Evolutionary conservation across 2,329 filamentous ascomycete species (phyloP).

Genomic region (Neopestalotiopsis clavispora): DNA sequence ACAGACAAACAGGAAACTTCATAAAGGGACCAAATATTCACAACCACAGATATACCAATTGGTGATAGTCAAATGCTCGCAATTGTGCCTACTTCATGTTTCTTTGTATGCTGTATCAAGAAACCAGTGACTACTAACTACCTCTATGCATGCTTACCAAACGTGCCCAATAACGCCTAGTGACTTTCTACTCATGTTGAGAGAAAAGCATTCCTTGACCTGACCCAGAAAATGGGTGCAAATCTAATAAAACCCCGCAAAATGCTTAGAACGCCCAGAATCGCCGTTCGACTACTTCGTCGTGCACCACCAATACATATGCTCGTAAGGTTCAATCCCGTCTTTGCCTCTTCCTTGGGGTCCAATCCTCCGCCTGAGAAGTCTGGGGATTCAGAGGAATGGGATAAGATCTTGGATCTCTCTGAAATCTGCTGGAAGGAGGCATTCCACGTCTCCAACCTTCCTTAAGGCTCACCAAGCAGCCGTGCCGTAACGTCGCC

Average conservation of each 20-base stretch:
- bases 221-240: not conserved
- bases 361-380: too few species aligned
- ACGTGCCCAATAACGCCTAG: conserved; percentile 5
- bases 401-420: not conserved
- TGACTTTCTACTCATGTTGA: not conserved
- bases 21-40: too few species aligned
- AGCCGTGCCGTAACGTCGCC: conserved; percentile 87
- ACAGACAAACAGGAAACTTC: too few species aligned
- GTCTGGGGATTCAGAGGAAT: too few species aligned
- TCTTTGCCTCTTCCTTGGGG: too few species aligned
- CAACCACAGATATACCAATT: too few species aligned
- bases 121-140: not conserved
- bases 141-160: not conserved
- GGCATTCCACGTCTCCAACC: not conserved
- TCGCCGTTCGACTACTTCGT: not conserved
- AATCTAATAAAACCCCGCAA: not conserved
- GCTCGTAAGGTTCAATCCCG: not conserved
- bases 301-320: not conserved
- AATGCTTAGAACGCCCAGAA: conserved; percentile 6
- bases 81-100: too few species aligned
- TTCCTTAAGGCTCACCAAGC: conserved; percentile 67
- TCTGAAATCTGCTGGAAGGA: too few species aligned
- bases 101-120: not conserved
- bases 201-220: not conserved
- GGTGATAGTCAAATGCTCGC: too few species aligned